phyloP scores from a whole-genome alignment of 805 yeast genomes.

The Candida maris region DNA sequence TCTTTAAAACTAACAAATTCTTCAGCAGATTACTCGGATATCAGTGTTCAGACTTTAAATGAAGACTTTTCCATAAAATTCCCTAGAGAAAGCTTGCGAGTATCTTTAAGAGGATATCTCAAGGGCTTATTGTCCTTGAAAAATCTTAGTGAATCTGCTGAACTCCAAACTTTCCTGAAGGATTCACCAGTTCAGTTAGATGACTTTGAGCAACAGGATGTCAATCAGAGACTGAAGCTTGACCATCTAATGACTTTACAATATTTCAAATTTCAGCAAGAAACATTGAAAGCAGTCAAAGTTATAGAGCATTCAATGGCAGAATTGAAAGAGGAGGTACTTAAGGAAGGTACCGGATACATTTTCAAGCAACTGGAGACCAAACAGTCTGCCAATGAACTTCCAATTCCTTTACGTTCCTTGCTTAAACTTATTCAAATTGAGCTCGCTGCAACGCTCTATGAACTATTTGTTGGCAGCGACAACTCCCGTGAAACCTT shows the following conservation, averaged over 20 bases:
- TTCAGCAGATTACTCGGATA: constrained; percentile 1
- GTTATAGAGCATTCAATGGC: constrained; percentile 40
- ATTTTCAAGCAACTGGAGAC: constrained; percentile 65
- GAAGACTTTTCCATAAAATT: constrained; percentile 29
- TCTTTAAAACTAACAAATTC: constrained; percentile 11
- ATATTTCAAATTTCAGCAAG: constrained; percentile 69
- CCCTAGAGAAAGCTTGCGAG: constrained; percentile 71
- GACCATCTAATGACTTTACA: constrained; percentile 56
- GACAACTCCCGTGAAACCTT: constrained; percentile 79
- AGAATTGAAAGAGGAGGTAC: constrained; percentile 30
- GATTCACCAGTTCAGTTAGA: constrained; percentile 38
- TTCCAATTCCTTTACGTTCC: constrained; percentile 64
- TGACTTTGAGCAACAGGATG: constrained; percentile 49
- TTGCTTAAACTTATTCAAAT: constrained; percentile 81
- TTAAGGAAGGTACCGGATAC: constrained; percentile 47
- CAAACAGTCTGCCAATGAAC: constrained; percentile 47
- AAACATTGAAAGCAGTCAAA: constrained; percentile 33
- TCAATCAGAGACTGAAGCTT: constrained; percentile 51
- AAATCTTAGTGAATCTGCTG: constrained; percentile 50
- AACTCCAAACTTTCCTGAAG: constrained; percentile 52
- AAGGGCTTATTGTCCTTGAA: constrained; percentile 48
- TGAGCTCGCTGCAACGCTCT: constrained; percentile 79
- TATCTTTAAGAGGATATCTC: constrained; percentile 74
- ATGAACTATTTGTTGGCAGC: constrained; percentile 73
- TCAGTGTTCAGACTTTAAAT: constrained; percentile 6